A percentile compares a stretch with the other conserved stretches of the same genome.
phyloP scores from a whole-genome alignment of 176 grass and related monocot species.

The Paspalum notatum region DNA sequence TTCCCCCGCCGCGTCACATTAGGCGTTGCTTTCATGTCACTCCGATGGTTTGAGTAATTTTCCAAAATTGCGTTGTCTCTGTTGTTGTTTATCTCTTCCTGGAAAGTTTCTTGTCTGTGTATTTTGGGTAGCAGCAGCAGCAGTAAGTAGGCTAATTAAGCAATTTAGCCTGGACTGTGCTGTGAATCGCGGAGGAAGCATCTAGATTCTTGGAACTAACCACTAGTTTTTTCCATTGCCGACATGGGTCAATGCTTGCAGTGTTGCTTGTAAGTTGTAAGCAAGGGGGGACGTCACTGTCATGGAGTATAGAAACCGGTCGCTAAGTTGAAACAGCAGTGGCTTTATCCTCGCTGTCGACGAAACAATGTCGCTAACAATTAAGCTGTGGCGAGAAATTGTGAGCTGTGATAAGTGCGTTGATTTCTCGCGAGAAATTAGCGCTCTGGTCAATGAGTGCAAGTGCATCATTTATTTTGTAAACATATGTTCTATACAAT shows the following conservation, averaged over 20 bases:
- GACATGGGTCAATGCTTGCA: slow-evolving; percentile 33
- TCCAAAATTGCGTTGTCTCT: slow-evolving; percentile 11
- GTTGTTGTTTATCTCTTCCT: slow-evolving; percentile 16
- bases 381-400: not conserved
- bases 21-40: slow-evolving; percentile 7
- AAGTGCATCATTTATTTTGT: slow-evolving; percentile 5
- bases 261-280: slow-evolving; percentile 19
- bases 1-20: not conserved
- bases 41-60: not conserved
- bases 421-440: slow-evolving; percentile 37
- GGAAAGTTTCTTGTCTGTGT: slow-evolving; percentile 21
- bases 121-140: not conserved
- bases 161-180: not conserved
- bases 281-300: slow-evolving; percentile 20
- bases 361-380: not conserved
- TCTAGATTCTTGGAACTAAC: not conserved
- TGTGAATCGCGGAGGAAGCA: not conserved
- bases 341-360: not conserved
- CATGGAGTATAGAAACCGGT: slow-evolving; percentile 9
- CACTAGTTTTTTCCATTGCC: not conserved
- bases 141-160: not conserved
- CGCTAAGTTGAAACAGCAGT: slow-evolving; percentile 3
- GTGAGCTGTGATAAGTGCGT: not conserved
- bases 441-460: not conserved
- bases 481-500: not conserved